Conservation (phyloP, 305 asterid genomes). For the Plantago coronopus region DNA sequence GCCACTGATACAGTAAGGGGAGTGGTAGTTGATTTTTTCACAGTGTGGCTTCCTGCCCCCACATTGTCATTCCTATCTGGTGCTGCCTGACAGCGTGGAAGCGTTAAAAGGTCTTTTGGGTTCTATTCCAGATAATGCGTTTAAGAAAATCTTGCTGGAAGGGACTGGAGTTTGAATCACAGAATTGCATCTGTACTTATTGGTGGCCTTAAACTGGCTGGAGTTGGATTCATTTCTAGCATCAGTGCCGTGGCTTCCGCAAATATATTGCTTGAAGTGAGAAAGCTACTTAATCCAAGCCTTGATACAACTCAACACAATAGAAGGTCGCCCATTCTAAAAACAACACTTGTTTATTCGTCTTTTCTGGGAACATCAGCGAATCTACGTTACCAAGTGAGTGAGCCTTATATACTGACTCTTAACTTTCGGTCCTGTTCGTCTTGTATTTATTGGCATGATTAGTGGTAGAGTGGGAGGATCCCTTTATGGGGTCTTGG, state of each 20-base stretch:
- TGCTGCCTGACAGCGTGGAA: constrained; percentile 54
- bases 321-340: constrained; percentile 77
- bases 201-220: constrained; percentile 86
- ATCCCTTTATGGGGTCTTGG: not conserved
- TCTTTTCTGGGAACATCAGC: constrained; percentile 89
- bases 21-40: constrained; percentile 81
- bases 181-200: constrained; percentile 80
- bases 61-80: constrained; percentile 71
- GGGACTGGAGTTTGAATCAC: constrained; percentile 73
- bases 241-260: constrained; percentile 93
- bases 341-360: constrained; percentile 75
- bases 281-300: constrained; percentile 58
- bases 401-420: constrained; percentile 17
- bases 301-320: constrained; percentile 38
- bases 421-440: constrained; percentile 1
- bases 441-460: not conserved
- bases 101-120: constrained; percentile 77
- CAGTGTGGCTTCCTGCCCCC: constrained; percentile 99
- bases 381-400: constrained; percentile 90
- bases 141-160: constrained; percentile 74
- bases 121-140: constrained; percentile 93
- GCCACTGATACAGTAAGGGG: constrained; percentile 78
- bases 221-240: constrained; percentile 91
- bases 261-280: constrained; percentile 43
- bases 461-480: not conserved